A percentile compares a stretch with the other conserved stretches of the same genome.
Evolutionary conservation across 306 rosid genomes (phyloP).

Genomic region (Ochetophila trinervis): DNA sequence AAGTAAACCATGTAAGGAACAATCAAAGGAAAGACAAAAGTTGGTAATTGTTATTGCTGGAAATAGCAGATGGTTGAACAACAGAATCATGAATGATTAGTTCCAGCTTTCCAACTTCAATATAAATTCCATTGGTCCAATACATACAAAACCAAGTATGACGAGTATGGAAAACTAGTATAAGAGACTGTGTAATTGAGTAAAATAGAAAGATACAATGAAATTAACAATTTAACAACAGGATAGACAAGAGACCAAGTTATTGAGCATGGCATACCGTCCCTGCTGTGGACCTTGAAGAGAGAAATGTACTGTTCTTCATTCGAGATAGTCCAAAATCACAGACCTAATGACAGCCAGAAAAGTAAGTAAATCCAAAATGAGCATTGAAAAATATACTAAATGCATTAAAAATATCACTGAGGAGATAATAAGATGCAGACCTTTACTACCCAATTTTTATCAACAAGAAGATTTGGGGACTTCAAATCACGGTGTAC

Average conservation of each 20-base stretch:
- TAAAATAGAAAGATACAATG: neutral
- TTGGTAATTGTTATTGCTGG: too few species aligned
- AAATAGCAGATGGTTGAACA: neutral
- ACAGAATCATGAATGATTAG: constrained; percentile 12
- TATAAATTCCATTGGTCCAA: neutral
- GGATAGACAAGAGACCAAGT: constrained; percentile 6
- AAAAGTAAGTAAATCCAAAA: constrained; percentile 10
- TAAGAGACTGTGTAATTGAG: neutral
- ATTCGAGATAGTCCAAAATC: constrained; percentile 94
- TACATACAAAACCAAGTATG: neutral
- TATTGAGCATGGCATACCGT: constrained; percentile 54
- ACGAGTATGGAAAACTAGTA: constrained; percentile 20
- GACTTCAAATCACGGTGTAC: constrained; percentile 97
- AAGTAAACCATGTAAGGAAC: too few species aligned
- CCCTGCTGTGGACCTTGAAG: constrained; percentile 98
- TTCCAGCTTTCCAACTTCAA: neutral
- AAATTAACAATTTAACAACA: neutral
- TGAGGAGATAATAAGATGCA: constrained; percentile 13
- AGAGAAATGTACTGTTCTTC: constrained; percentile 92
- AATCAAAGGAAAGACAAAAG: too few species aligned
- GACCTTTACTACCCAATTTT: constrained; percentile 89
- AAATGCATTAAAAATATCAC: constrained; percentile 1
- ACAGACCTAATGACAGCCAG: constrained; percentile 60
- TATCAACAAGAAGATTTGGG: constrained; percentile 92
- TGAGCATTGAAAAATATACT: constrained; percentile 24